Conservation (phyloP, 1,284 basidiomycete genomes). For the Cutaneotrichosporon daszewskae region DNA sequence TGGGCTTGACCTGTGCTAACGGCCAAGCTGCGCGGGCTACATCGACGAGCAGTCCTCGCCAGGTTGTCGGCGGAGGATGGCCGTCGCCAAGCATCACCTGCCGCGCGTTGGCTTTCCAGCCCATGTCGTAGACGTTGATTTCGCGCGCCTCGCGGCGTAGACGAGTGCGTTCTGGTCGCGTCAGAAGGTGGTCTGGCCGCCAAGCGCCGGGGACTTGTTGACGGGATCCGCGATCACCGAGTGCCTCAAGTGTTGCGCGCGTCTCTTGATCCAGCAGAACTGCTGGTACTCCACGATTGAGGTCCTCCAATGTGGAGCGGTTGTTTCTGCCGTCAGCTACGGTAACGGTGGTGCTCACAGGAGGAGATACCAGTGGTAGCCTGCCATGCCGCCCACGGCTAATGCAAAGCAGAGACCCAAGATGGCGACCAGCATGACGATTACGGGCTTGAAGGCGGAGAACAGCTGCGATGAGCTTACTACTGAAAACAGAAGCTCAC, state of each 20-base stretch:
- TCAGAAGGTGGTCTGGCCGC: conserved; percentile 65
- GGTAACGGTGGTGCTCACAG: conserved; percentile 52
- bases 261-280: conserved; percentile 27
- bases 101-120: conserved; percentile 59
- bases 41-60: conserved; percentile 1
- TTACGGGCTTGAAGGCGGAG: conserved; percentile 55
- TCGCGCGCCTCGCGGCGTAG: conserved; percentile 62
- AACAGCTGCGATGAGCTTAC: conserved; percentile 49
- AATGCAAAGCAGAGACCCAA: conserved; percentile 60
- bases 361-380: conserved; percentile 70
- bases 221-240: conserved; percentile 8
- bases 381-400: conserved; percentile 67
- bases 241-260: conserved; percentile 5
- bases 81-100: conserved; percentile 23
- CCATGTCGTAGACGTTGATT: conserved; percentile 69
- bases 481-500: conserved; percentile 5
- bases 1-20: neutral
- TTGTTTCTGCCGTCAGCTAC: conserved; percentile 58
- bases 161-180: conserved; percentile 60
- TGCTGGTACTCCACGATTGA: conserved; percentile 57
- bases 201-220: conserved; percentile 21
- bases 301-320: conserved; percentile 75
- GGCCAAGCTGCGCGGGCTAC: conserved; percentile 17
- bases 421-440: conserved; percentile 62
- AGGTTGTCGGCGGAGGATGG: neutral